A percentile compares a stretch with the other conserved stretches of the same genome.
These are phyloP conservation scores for Gigaspora rosea DNA, from an alignment of 192 early-diverging fungal genomes.

Conservation along the genomic window DNA sequence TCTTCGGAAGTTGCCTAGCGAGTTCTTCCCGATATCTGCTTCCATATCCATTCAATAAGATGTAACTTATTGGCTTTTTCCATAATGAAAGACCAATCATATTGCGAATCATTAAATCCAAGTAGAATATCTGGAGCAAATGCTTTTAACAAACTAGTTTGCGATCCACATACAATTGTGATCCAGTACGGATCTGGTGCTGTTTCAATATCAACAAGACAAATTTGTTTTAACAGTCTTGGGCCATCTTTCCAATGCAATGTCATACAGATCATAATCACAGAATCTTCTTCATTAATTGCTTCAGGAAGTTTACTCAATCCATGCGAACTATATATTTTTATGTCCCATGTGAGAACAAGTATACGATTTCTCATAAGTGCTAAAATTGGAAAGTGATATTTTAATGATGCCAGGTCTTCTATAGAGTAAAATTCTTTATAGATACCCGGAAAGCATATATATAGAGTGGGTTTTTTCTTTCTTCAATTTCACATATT, in stretches of 20 bases:
- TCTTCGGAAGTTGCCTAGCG: not conserved
- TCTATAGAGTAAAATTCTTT: not conserved
- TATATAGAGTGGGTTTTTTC: not conserved
- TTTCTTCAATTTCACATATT: not conserved
- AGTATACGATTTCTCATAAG: not conserved
- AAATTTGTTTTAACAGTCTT: not conserved
- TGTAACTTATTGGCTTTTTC: constrained; percentile 8
- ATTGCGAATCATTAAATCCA: constrained; percentile 15
- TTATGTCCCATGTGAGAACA: constrained; percentile 4
- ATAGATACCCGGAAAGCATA: constrained; percentile 12
- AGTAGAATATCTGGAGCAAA: constrained; percentile 7
- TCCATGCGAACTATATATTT: not conserved
- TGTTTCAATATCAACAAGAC: not conserved
- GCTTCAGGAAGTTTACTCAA: not conserved
- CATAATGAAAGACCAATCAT: constrained; percentile 11
- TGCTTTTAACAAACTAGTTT: constrained; percentile 9
- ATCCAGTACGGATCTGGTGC: constrained; percentile 14
- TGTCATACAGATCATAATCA: not conserved
- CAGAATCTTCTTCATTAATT: not conserved
- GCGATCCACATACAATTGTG: constrained; percentile 16
- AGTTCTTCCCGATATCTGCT: not conserved
- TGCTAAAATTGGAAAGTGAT: constrained; percentile 1
- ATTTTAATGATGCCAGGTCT: not conserved
- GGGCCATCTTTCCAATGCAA: constrained; percentile 10
- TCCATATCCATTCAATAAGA: not conserved